Percentiles rank a stretch among this genome's conserved stretches.
Evolutionary conservation across 441 rosid genomes (phyloP).

Genomic region (Populus hybrid): DNA sequence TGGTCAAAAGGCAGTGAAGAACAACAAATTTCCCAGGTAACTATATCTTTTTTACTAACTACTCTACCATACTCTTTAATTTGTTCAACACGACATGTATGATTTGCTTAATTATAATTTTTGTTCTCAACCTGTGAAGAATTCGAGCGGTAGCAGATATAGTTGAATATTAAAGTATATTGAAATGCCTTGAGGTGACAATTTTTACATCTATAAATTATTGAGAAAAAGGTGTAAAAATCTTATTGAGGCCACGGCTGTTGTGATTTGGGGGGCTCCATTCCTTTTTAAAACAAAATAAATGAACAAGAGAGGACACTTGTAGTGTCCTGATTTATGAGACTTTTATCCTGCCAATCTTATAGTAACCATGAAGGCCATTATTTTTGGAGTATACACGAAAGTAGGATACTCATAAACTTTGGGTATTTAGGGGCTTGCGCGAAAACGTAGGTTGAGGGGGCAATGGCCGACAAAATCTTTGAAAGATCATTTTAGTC

Average conservation of each 20-base stretch:
- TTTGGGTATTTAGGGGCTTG: not conserved
- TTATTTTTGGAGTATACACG: not conserved
- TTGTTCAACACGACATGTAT: not conserved
- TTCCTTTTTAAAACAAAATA: too few species aligned
- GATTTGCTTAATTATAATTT: too few species aligned
- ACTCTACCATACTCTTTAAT: not conserved
- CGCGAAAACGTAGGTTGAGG: not conserved
- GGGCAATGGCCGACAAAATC: not conserved
- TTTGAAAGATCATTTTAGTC: not conserved
- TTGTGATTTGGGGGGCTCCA: too few species aligned
- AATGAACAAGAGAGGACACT: too few species aligned
- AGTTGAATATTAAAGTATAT: too few species aligned
- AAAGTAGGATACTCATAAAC: not conserved
- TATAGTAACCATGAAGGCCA: not conserved
- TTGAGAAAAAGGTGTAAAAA: too few species aligned
- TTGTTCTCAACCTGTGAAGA: too few species aligned
- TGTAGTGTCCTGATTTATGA: too few species aligned
- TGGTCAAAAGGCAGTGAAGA: conserved; percentile 56
- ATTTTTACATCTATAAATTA: too few species aligned
- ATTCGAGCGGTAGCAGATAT: too few species aligned
- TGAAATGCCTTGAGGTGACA: too few species aligned
- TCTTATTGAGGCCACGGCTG: too few species aligned
- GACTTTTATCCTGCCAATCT: not conserved
- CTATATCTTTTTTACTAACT: not conserved
- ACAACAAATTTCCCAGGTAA: conserved; percentile 59